phyloP scores from a whole-genome alignment of 23 red algal genomes.

The Gracilaria domingensis region DNA sequence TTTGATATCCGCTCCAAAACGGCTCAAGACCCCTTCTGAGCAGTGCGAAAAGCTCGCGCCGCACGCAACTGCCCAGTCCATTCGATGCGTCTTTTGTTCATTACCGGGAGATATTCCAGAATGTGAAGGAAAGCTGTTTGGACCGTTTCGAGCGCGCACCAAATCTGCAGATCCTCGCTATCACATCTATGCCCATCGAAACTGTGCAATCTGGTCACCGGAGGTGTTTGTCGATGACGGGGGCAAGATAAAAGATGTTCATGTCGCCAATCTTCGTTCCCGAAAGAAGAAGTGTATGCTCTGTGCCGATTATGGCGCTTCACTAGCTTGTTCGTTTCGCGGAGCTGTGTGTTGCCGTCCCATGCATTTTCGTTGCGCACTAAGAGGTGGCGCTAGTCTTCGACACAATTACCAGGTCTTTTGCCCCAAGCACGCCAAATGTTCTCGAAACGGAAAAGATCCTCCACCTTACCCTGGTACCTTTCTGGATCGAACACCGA shows the following conservation, averaged over 20 bases:
- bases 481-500: conserved; percentile 43
- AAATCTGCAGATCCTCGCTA: not conserved
- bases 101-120: conserved; percentile 48
- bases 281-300: conserved; percentile 46
- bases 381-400: conserved; percentile 44
- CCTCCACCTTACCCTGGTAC: not conserved
- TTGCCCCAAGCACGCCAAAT: conserved; percentile 50
- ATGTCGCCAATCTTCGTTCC: conserved; percentile 35
- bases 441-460: not conserved
- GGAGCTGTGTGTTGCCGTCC: conserved; percentile 60
- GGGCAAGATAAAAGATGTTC: conserved; percentile 22
- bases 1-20: not conserved
- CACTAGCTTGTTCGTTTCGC: conserved; percentile 56
- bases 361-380: conserved; percentile 76
- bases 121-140: conserved; percentile 63
- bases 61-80: not conserved
- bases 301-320: conserved; percentile 47
- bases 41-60: not conserved
- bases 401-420: conserved; percentile 41
- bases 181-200: conserved; percentile 47
- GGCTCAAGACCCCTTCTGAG: conserved; percentile 2
- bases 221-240: conserved; percentile 44
- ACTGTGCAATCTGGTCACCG: conserved; percentile 71
- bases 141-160: conserved; percentile 26
- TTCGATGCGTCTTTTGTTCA: conserved; percentile 36